Percentiles rank a stretch among this genome's conserved stretches.
Evolutionary conservation across 1,284 basidiomycete species (phyloP).

Genomic region (Pascua guehoae): DNA sequence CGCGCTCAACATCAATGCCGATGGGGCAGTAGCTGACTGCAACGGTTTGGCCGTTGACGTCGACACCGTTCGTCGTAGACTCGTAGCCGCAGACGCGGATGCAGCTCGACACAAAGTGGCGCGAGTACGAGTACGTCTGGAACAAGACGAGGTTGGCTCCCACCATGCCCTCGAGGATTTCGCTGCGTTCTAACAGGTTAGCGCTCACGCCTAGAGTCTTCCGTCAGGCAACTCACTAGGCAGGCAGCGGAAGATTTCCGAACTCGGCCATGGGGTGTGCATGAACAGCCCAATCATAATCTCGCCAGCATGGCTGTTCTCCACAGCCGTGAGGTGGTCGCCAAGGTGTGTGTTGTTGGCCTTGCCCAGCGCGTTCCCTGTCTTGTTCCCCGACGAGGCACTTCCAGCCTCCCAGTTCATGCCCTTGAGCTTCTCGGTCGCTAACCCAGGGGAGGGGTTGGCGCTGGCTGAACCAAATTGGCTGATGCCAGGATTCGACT

Average conservation of each 20-base stretch:
- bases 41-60: conserved; percentile 82
- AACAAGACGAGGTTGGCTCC: conserved; percentile 95
- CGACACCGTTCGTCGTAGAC: conserved; percentile 75
- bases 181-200: conserved; percentile 63
- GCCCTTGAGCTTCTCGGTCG: conserved; percentile 23
- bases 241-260: conserved; percentile 91
- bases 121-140: conserved; percentile 95
- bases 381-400: conserved; percentile 13
- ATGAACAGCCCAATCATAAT: conserved; percentile 83
- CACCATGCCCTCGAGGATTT: conserved; percentile 96
- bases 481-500: conserved; percentile 49
- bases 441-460: conserved; percentile 29
- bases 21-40: conserved; percentile 89
- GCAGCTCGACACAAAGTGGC: conserved; percentile 92
- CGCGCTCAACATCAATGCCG: conserved; percentile 91
- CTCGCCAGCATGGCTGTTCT: conserved; percentile 21
- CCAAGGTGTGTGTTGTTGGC: conserved; percentile 28
- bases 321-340: conserved; percentile 13
- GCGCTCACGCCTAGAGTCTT: not conserved
- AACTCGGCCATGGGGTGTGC: conserved; percentile 95
- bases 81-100: conserved; percentile 96
- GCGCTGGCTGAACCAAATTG: conserved; percentile 1
- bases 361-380: conserved; percentile 20
- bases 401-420: conserved; percentile 36
- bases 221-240: conserved; percentile 59